Percentiles rank a stretch among this genome's conserved stretches.
Conservation (phyloP, 177 flowering plant genomes). For the Telopea speciosissima region DNA sequence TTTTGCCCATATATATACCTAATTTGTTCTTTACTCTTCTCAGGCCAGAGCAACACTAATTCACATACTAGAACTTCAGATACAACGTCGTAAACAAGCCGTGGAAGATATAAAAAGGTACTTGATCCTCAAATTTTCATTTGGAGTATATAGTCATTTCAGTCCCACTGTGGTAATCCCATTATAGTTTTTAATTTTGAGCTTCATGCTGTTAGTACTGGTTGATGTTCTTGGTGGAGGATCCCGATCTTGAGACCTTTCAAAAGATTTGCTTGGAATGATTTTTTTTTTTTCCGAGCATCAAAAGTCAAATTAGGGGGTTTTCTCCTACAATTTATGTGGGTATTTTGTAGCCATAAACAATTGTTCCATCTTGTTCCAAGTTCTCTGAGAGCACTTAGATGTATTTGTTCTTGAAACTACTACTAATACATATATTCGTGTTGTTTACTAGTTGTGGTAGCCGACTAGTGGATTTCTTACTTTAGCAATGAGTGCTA, state of each 20-base stretch:
- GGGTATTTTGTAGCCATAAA: background rate
- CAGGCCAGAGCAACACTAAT: conserved; percentile 90
- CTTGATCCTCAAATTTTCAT: background rate
- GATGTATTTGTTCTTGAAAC: background rate
- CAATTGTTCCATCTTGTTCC: background rate
- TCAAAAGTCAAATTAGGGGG: background rate
- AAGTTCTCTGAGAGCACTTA: background rate
- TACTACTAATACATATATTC: background rate
- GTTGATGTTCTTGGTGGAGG: background rate
- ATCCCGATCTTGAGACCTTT: background rate
- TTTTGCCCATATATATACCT: background rate
- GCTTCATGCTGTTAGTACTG: background rate
- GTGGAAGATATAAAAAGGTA: conserved; percentile 92
- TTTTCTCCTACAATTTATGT: background rate
- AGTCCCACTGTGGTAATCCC: background rate
- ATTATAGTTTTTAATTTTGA: background rate
- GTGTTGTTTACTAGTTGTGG: background rate
- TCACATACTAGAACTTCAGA: conserved; percentile 85
- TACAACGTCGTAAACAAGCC: conserved; percentile 83
- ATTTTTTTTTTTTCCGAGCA: background rate
- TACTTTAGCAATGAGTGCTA: background rate
- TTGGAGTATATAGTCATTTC: background rate
- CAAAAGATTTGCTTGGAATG: background rate
- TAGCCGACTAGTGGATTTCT: background rate
- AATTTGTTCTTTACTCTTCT: conserved; percentile 1